Conservation (phyloP, 176 grass and related monocot genomes). For the Themeda triandra region DNA sequence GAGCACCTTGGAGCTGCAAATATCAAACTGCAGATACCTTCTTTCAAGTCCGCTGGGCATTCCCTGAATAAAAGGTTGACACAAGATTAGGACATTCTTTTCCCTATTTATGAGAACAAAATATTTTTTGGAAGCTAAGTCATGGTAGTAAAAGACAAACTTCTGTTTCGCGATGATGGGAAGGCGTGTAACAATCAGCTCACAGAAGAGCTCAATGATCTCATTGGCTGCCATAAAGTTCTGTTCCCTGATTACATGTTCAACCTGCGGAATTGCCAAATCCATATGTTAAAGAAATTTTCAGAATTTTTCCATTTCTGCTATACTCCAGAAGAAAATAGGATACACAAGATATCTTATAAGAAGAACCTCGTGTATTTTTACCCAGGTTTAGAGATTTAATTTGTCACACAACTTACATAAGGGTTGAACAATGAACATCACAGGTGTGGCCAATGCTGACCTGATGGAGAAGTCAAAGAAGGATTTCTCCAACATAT, state of each 20-base stretch:
- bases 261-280: constrained; percentile 57
- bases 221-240: constrained; percentile 88
- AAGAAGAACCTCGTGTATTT: neutral
- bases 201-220: constrained; percentile 93
- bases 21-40: constrained; percentile 97
- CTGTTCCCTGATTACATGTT: constrained; percentile 98
- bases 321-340: neutral
- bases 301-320: neutral
- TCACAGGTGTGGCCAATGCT: neutral
- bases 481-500: neutral
- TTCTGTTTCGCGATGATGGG: constrained; percentile 86
- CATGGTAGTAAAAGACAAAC: constrained; percentile 39
- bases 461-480: neutral
- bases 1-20: constrained; percentile 96
- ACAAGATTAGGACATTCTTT: constrained; percentile 21
- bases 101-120: neutral
- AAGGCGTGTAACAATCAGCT: constrained; percentile 81
- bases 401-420: neutral
- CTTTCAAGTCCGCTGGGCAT: constrained; percentile 88
- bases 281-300: neutral
- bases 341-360: neutral
- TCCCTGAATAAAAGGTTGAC: constrained; percentile 48
- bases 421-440: neutral
- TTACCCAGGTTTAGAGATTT: neutral
- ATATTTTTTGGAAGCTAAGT: neutral